Evolutionary conservation across 164 flowering plant genomes (phyloP).

Genomic region (Vitis rotundifolia): DNA sequence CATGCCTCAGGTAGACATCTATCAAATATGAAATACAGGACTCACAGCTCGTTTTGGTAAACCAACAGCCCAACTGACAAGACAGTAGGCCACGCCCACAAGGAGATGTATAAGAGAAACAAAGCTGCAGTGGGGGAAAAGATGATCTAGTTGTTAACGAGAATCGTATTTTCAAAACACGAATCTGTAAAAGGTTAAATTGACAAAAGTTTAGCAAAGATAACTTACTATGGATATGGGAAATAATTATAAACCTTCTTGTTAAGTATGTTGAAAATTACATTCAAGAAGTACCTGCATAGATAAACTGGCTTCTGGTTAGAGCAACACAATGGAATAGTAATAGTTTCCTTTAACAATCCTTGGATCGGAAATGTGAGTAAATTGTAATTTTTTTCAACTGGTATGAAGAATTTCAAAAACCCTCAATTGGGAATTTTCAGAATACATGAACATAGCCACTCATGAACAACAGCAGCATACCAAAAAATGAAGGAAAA

Average conservation of each 20-base stretch:
- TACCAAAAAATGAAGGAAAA: too few relatives aligned
- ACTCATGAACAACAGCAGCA: too few relatives aligned
- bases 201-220: neutral
- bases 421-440: too few relatives aligned
- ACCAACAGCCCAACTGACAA: conserved; percentile 53
- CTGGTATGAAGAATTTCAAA: too few relatives aligned
- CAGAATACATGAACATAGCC: too few relatives aligned
- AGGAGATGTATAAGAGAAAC: conserved; percentile 64
- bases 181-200: neutral
- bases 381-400: too few relatives aligned
- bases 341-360: too few relatives aligned
- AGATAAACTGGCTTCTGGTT: neutral
- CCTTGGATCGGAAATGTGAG: too few relatives aligned
- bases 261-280: conserved; percentile 69
- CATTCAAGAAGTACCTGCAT: conserved; percentile 69
- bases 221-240: conserved; percentile 70
- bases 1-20: neutral
- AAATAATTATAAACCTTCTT: conserved; percentile 74
- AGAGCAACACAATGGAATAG: neutral
- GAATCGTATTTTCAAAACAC: neutral
- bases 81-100: conserved; percentile 68
- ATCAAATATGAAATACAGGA: conserved; percentile 6
- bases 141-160: neutral
- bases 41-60: conserved; percentile 71
- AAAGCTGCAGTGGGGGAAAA: conserved; percentile 36